A percentile compares a stretch with the other conserved stretches of the same genome.
phyloP scores from a whole-genome alignment of 805 yeast genomes.

The Saturnispora hagleri region DNA sequence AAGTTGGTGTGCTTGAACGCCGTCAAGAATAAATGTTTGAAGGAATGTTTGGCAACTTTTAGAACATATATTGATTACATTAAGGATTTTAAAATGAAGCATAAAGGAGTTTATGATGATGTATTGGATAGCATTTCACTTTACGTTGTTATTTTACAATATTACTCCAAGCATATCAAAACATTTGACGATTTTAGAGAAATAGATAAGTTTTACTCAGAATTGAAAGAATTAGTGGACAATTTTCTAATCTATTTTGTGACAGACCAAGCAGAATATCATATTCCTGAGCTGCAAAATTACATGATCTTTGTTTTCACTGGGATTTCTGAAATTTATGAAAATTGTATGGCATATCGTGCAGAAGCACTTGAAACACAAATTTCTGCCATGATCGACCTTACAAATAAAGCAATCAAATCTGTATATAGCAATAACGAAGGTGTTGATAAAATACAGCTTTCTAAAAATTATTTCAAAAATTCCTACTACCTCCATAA shows the following conservation, averaged over 20 bases:
- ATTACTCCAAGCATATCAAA: slow-evolving; percentile 8
- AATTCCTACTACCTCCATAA: slow-evolving; percentile 43
- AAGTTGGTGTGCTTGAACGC: slow-evolving; percentile 26
- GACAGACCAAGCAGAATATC: slow-evolving; percentile 6
- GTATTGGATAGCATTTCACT: slow-evolving; percentile 25
- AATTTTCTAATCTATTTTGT: slow-evolving; percentile 7
- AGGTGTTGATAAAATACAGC: slow-evolving; percentile 1
- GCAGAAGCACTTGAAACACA: background rate
- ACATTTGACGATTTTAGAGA: slow-evolving; percentile 13
- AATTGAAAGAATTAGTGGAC: slow-evolving; percentile 8
- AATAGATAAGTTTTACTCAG: slow-evolving; percentile 14
- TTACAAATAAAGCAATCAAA: slow-evolving; percentile 13
- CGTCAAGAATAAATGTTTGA: slow-evolving; percentile 15
- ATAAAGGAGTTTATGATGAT: slow-evolving; percentile 30
- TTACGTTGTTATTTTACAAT: slow-evolving; percentile 14
- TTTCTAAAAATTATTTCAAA: slow-evolving; percentile 28
- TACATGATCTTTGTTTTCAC: slow-evolving; percentile 20
- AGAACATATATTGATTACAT: slow-evolving; percentile 35
- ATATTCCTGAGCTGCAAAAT: slow-evolving; percentile 17
- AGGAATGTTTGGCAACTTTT: slow-evolving; percentile 27
- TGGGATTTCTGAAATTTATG: slow-evolving; percentile 19
- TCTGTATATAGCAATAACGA: slow-evolving; percentile 1
- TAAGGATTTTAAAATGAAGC: slow-evolving; percentile 29
- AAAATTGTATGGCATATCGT: slow-evolving; percentile 10
- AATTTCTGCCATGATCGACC: background rate